phyloP scores from a whole-genome alignment of 1,139 yeast genomes.

The Geotrichum carabidarum region DNA sequence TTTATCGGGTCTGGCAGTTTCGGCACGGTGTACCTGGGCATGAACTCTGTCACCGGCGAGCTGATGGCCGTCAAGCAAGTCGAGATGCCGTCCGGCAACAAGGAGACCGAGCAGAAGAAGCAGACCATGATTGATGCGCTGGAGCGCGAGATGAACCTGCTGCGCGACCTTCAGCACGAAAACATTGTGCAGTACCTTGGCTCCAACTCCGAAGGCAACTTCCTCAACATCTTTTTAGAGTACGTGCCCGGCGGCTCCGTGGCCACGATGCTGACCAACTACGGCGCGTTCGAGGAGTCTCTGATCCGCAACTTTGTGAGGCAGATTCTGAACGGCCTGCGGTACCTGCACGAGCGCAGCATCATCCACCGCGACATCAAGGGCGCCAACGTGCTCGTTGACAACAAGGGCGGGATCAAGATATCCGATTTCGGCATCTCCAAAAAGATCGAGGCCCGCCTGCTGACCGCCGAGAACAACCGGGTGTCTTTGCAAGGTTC shows the following conservation, averaged over 20 bases:
- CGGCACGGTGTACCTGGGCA: slow-evolving; percentile 88
- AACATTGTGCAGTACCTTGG: slow-evolving; percentile 90
- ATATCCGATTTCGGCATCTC: slow-evolving; percentile 94
- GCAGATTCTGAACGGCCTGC: slow-evolving; percentile 76
- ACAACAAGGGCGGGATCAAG: slow-evolving; percentile 84
- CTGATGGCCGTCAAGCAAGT: slow-evolving; percentile 98
- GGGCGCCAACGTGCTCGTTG: slow-evolving; percentile 88
- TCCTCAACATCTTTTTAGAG: slow-evolving; percentile 78
- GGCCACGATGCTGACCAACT: slow-evolving; percentile 73
- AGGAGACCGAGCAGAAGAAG: slow-evolving; percentile 45
- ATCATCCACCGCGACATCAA: slow-evolving; percentile 89
- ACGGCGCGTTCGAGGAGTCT: slow-evolving; percentile 92
- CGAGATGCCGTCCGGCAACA: slow-evolving; percentile 47
- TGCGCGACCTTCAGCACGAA: slow-evolving; percentile 80
- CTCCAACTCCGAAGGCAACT: slow-evolving; percentile 61
- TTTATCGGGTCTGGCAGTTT: slow-evolving; percentile 92
- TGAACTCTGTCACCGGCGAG: slow-evolving; percentile 90
- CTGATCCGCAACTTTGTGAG: slow-evolving; percentile 75
- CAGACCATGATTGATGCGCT: slow-evolving; percentile 72
- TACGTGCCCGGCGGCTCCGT: slow-evolving; percentile 98
- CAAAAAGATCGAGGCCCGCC: slow-evolving; percentile 51
- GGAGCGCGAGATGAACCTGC: slow-evolving; percentile 74
- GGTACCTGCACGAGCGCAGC: slow-evolving; percentile 73
- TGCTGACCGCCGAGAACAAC: slow-evolving; percentile 16
- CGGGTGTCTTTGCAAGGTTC: slow-evolving; percentile 90